Percentiles rank a stretch among this genome's conserved stretches.
Conservation (phyloP, 73 alveolate species). For the Paramecium bursaria region DNA sequence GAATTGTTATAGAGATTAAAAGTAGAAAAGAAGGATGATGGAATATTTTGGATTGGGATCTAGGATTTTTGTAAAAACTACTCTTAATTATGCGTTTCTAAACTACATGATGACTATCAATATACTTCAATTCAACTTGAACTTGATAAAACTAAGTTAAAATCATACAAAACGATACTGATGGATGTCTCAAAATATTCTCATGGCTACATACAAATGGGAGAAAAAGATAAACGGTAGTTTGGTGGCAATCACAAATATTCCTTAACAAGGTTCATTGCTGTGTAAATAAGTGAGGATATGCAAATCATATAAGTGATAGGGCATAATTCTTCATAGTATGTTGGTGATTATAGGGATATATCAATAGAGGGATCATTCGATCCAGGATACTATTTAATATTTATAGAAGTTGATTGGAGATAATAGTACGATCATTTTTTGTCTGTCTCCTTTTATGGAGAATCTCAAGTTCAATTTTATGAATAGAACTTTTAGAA, state of each 20-base stretch:
- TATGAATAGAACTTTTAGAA: constrained; percentile 41
- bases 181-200: constrained; percentile 58
- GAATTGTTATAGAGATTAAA: constrained; percentile 81
- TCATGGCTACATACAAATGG: constrained; percentile 76
- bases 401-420: constrained; percentile 89
- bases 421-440: constrained; percentile 50
- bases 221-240: constrained; percentile 72
- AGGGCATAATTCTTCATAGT: constrained; percentile 82
- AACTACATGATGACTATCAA: constrained; percentile 79
- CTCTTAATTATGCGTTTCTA: constrained; percentile 86
- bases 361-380: constrained; percentile 80
- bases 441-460: constrained; percentile 67
- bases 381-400: constrained; percentile 86
- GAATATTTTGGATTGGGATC: constrained; percentile 86
- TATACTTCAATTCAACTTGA: constrained; percentile 75
- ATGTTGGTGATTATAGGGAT: constrained; percentile 89
- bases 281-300: constrained; percentile 62
- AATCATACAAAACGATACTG: constrained; percentile 71
- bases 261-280: constrained; percentile 68
- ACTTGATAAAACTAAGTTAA: constrained; percentile 68
- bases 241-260: constrained; percentile 82
- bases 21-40: constrained; percentile 89
- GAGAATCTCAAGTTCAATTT: constrained; percentile 56
- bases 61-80: constrained; percentile 87
- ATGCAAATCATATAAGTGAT: constrained; percentile 70